A percentile compares a stretch with the other conserved stretches of the same genome.
Evolutionary conservation across 2,329 filamentous ascomycete genomes (phyloP).

Genomic region (Dactylellina haptotyla): DNA sequence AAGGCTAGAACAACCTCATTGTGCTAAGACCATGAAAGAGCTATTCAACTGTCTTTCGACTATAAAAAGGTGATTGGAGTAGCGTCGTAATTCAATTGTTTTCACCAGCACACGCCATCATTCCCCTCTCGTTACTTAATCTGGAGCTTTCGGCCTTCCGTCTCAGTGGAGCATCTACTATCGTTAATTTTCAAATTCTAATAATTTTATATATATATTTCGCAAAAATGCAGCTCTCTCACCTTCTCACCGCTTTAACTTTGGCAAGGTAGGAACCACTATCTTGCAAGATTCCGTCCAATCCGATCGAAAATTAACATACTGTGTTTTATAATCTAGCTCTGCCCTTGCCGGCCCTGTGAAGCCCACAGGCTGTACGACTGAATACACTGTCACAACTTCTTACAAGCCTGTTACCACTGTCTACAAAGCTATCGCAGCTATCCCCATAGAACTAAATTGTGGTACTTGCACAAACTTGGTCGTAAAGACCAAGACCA

Average conservation of each 20-base stretch:
- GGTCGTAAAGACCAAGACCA: constrained; percentile 6
- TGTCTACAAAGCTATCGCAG: constrained; percentile 17
- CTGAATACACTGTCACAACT: constrained; percentile 22
- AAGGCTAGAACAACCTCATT: not conserved
- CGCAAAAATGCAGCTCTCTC: not conserved
- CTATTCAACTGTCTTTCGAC: not conserved
- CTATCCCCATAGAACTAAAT: constrained; percentile 23
- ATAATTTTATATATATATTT: not conserved
- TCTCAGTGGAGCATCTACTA: not conserved
- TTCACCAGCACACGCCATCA: not conserved
- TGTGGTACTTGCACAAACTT: constrained; percentile 16
- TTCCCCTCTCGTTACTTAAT: not conserved
- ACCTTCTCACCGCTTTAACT: not conserved
- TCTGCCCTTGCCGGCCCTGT: constrained; percentile 5
- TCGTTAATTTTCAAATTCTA: not conserved
- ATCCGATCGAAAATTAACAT: not conserved
- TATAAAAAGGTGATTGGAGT: not conserved
- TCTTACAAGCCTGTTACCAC: constrained; percentile 12
- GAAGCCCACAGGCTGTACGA: constrained; percentile 1
- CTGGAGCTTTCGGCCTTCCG: not conserved
- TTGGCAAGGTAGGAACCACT: not conserved
- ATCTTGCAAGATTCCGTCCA: too few relatives aligned
- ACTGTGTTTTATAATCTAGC: not conserved
- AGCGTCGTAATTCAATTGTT: not conserved
- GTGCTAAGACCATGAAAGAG: not conserved